Conservation (phyloP, 2,329 filamentous ascomycete species). For the Lachnellula arida region DNA sequence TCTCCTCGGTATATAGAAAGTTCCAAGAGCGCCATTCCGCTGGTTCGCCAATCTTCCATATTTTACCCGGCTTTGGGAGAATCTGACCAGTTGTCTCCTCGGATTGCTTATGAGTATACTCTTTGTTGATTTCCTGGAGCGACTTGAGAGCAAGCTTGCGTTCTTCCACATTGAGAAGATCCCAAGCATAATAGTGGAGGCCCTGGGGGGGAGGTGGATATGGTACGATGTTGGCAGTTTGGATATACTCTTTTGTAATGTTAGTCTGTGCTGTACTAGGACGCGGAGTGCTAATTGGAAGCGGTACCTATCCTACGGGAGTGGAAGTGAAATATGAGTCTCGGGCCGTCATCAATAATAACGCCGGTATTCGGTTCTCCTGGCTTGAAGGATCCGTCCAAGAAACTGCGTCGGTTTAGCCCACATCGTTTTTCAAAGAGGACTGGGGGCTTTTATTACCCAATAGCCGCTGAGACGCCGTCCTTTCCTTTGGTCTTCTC, state of each 20-base stretch:
- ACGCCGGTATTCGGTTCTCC: too few relatives aligned
- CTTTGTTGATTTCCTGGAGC: conserved; percentile 4
- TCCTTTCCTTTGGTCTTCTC: too few relatives aligned
- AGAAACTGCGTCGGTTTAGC: too few relatives aligned
- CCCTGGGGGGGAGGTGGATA: conserved; percentile 7
- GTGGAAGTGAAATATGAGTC: background rate
- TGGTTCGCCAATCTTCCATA: background rate
- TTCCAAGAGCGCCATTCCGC: conserved; percentile 4
- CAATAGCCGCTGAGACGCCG: too few relatives aligned
- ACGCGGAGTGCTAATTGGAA: background rate
- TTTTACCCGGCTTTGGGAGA: background rate
- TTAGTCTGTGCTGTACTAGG: conserved; percentile 1
- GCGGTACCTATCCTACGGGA: background rate
- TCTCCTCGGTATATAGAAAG: conserved; percentile 2
- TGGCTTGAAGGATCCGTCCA: too few relatives aligned
- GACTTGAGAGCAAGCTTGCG: background rate
- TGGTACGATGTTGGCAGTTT: background rate
- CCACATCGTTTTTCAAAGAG: too few relatives aligned
- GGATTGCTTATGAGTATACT: background rate
- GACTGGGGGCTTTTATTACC: too few relatives aligned
- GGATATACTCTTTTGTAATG: background rate
- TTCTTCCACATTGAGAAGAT: background rate
- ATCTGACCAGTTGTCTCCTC: background rate
- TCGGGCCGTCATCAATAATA: too few relatives aligned
- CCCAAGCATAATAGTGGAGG: conserved; percentile 5